Evolutionary conservation across 2,329 filamentous ascomycete genomes (phyloP).

Genomic region (Akanthomyces dipterigenus): DNA sequence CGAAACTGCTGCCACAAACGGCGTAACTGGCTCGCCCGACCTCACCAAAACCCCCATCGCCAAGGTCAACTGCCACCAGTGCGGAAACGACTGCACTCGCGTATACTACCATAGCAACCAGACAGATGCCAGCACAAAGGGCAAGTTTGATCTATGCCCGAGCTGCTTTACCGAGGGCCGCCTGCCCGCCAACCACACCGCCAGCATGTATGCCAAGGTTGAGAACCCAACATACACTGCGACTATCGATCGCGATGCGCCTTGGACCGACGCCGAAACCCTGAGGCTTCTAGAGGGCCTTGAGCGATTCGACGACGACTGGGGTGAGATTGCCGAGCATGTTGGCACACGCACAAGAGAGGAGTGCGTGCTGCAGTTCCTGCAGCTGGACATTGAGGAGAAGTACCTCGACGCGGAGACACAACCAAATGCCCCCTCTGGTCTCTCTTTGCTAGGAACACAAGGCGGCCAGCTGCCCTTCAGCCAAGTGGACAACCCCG

Average conservation of each 20-base stretch:
- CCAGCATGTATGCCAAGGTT: slow-evolving; percentile 77
- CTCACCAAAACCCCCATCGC: slow-evolving; percentile 58
- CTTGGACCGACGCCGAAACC: slow-evolving; percentile 87
- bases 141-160: slow-evolving; percentile 83
- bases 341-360: slow-evolving; percentile 88
- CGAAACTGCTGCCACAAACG: slow-evolving; percentile 62
- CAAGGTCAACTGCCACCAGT: slow-evolving; percentile 80
- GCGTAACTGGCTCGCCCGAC: slow-evolving; percentile 51
- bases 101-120: slow-evolving; percentile 55
- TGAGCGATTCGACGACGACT: slow-evolving; percentile 92
- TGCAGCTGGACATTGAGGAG: slow-evolving; percentile 95
- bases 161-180: slow-evolving; percentile 83
- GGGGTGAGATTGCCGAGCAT: slow-evolving; percentile 86
- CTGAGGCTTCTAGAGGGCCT: slow-evolving; percentile 85
- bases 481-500: slow-evolving; percentile 87
- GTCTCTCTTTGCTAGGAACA: slow-evolving; percentile 61
- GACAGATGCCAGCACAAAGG: slow-evolving; percentile 52
- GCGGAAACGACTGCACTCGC: slow-evolving; percentile 78
- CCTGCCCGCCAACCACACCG: slow-evolving; percentile 71
- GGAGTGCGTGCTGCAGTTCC: slow-evolving; percentile 93
- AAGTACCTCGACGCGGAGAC: slow-evolving; percentile 81
- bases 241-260: slow-evolving; percentile 73
- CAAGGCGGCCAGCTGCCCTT: slow-evolving; percentile 80
- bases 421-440: slow-evolving; percentile 43
- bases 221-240: slow-evolving; percentile 80